Conservation (phyloP, 106 monocot species). For the Dioscorea dumetorum region DNA sequence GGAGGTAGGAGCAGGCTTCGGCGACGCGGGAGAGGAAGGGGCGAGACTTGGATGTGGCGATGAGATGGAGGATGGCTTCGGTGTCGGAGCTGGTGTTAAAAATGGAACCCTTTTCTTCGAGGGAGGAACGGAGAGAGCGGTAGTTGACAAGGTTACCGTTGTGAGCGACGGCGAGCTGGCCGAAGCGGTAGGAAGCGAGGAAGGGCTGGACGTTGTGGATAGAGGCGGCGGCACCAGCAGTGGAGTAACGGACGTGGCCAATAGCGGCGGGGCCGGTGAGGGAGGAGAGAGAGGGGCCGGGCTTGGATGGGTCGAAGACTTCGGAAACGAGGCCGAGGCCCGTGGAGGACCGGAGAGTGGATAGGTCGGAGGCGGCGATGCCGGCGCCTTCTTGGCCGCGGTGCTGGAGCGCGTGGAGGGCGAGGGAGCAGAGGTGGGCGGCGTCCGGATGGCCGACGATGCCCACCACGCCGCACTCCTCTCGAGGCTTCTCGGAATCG, state of each 20-base stretch:
- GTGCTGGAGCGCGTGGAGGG: constrained; percentile 87
- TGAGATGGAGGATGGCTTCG: constrained; percentile 68
- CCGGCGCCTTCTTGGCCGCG: constrained; percentile 92
- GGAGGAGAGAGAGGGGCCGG: constrained; percentile 11
- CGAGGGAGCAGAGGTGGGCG: constrained; percentile 57
- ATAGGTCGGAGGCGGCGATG: constrained; percentile 45
- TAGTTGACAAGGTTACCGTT: constrained; percentile 97
- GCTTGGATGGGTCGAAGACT: constrained; percentile 43
- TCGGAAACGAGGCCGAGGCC: constrained; percentile 89
- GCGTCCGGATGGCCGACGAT: constrained; percentile 84
- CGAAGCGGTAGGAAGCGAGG: constrained; percentile 56
- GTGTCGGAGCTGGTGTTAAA: constrained; percentile 79
- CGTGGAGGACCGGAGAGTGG: constrained; percentile 26
- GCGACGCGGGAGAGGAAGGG: constrained; percentile 61
- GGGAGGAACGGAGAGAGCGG: constrained; percentile 23
- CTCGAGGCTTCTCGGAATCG: constrained; percentile 55
- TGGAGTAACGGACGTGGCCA: constrained; percentile 92
- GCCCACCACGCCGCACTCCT: constrained; percentile 92
- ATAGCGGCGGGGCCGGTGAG: constrained; percentile 73
- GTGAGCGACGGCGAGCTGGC: constrained; percentile 53
- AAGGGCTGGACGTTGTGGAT: constrained; percentile 80
- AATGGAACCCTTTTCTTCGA: constrained; percentile 67
- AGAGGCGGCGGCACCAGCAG: constrained; percentile 63
- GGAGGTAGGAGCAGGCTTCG: constrained; percentile 48
- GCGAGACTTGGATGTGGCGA: constrained; percentile 59